phyloP scores from a whole-genome alignment of 2,329 filamentous ascomycete species.

The Cercospora beticola region DNA sequence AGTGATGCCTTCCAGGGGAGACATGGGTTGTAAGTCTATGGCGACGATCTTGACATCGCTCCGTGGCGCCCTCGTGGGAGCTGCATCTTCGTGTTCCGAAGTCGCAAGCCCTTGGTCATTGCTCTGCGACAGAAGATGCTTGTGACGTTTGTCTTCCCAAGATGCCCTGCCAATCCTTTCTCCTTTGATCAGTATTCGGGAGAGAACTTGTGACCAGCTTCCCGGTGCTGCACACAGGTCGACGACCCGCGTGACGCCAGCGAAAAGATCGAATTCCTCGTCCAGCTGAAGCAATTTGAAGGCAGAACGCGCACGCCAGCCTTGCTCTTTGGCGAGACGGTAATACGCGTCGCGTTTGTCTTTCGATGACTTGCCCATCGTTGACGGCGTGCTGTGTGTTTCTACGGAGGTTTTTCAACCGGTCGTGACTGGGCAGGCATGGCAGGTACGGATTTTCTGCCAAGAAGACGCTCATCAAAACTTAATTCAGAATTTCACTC shows the following conservation, averaged over 20 bases:
- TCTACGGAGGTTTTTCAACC: background rate
- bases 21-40: constrained; percentile 95
- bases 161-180: constrained; percentile 83
- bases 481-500: background rate
- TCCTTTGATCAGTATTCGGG: constrained; percentile 86
- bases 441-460: background rate
- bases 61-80: constrained; percentile 21
- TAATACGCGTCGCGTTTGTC: constrained; percentile 99
- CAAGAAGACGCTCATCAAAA: background rate
- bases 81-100: background rate
- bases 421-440: background rate
- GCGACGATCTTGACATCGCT: constrained; percentile 83
- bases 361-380: constrained; percentile 78
- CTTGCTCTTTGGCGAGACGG: constrained; percentile 95
- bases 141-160: constrained; percentile 81
- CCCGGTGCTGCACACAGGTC: constrained; percentile 94
- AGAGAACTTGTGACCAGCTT: constrained; percentile 96
- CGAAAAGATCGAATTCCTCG: constrained; percentile 92
- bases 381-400: background rate
- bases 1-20: constrained; percentile 85
- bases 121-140: constrained; percentile 35
- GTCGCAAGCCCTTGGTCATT: background rate
- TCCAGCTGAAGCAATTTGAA: constrained; percentile 97
- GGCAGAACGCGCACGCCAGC: constrained; percentile 92
- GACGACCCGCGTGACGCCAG: constrained; percentile 85